Percentiles rank a stretch among this genome's conserved stretches.
Conservation (phyloP, 192 early-diverging fungal genomes). For the Chytriomyces sp. region DNA sequence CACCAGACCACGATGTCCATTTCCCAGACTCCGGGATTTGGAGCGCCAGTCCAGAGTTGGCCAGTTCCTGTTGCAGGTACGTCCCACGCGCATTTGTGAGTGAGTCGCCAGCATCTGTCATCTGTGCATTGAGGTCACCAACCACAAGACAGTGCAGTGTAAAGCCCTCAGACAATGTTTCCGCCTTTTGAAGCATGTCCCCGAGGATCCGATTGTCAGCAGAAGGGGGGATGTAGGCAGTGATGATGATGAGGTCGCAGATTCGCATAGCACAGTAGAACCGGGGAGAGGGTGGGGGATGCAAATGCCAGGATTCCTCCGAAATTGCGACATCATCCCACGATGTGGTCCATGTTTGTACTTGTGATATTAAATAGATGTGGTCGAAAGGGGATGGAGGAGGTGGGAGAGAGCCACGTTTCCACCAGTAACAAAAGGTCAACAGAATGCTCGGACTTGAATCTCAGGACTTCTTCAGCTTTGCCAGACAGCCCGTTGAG, state of each 20-base stretch:
- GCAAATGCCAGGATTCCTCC: constrained; percentile 3
- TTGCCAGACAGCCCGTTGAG: constrained; percentile 11
- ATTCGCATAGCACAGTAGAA: neutral
- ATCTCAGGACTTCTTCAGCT: constrained; percentile 11
- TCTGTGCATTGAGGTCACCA: constrained; percentile 6
- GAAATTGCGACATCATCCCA: neutral
- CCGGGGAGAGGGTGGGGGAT: neutral
- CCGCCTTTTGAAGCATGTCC: neutral
- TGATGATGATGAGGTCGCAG: neutral
- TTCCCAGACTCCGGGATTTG: neutral
- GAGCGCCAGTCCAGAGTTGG: neutral
- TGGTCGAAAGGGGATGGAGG: constrained; percentile 4
- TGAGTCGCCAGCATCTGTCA: neutral
- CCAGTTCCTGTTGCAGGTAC: neutral
- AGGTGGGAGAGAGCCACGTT: constrained; percentile 2
- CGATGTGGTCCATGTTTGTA: neutral
- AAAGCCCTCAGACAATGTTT: neutral
- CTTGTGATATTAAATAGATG: constrained; percentile 1
- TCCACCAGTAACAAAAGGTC: neutral
- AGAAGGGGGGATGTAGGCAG: constrained; percentile 6
- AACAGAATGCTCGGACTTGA: neutral
- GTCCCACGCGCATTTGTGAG: neutral
- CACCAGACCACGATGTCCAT: neutral
- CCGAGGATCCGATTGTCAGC: neutral
- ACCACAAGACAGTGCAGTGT: neutral